Evolutionary conservation across 2,329 filamentous ascomycete genomes (phyloP).

Genomic region (Aaosphaeria pasadenensis): DNA sequence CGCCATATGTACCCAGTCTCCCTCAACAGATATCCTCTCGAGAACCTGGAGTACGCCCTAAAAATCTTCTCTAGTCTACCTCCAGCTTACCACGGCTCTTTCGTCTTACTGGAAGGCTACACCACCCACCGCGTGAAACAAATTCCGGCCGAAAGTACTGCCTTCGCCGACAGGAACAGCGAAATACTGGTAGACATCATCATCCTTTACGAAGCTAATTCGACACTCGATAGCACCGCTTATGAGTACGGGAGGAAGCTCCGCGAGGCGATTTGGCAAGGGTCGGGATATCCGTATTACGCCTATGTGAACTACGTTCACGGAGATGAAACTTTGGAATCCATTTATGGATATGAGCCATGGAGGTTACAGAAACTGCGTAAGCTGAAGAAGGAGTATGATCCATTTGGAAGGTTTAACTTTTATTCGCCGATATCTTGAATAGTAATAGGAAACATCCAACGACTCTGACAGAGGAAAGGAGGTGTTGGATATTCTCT

Average conservation of each 20-base stretch:
- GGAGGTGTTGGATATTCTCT: too few relatives aligned
- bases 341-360: conserved; percentile 31
- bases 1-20: conserved; percentile 10
- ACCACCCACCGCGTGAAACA: conserved; percentile 10
- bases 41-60: conserved; percentile 11
- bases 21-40: conserved; percentile 5
- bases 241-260: conserved; percentile 9
- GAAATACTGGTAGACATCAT: conserved; percentile 11
- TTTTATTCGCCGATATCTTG: conserved; percentile 23
- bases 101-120: conserved; percentile 18
- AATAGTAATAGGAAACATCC: too few relatives aligned
- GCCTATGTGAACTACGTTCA: conserved; percentile 35
- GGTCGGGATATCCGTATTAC: conserved; percentile 5
- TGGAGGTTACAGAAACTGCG: conserved; percentile 32
- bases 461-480: too few relatives aligned
- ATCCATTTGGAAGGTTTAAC: conserved; percentile 27
- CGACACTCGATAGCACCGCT: conserved; percentile 11
- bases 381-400: conserved; percentile 30
- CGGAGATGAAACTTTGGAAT: conserved; percentile 25
- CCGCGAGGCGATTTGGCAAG: conserved; percentile 7
- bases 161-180: conserved; percentile 14
- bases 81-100: conserved; percentile 4
- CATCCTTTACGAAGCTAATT: conserved; percentile 12
- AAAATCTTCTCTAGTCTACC: conserved; percentile 12
- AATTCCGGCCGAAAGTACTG: conserved; percentile 12